Conservation (phyloP, 495 filamentous ascomycete species). For the Trichoderma virens region DNA sequence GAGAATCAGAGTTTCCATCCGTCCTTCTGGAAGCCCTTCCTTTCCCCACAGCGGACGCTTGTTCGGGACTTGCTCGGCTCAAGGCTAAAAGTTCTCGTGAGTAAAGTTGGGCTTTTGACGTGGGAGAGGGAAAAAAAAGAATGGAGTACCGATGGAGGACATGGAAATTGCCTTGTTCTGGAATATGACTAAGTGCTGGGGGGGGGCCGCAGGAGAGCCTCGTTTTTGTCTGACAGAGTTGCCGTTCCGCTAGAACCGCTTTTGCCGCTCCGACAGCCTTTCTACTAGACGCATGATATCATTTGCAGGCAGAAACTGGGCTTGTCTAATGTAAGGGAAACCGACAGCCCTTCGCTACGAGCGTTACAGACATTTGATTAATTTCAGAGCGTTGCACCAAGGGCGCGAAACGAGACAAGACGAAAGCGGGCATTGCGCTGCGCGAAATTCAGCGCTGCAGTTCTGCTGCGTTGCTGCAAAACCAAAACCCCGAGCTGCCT, state of each 20-base stretch:
- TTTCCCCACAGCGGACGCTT: constrained; percentile 4
- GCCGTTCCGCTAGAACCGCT: neutral
- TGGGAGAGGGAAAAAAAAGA: neutral
- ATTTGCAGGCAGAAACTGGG: no score
- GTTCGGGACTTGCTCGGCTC: neutral
- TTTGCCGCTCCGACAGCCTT: neutral
- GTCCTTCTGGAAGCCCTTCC: neutral
- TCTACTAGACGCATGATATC: neutral
- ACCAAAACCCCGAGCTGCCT: no score
- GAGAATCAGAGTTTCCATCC: neutral
- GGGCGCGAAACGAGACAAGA: no score
- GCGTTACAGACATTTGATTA: no score
- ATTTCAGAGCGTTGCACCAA: no score
- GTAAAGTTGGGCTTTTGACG: no score
- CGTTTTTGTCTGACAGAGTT: neutral
- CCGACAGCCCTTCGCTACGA: no score
- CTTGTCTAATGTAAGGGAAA: neutral
- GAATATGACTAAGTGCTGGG: neutral
- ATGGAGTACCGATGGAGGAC: neutral
- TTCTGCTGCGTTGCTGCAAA: no score
- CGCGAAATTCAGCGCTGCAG: no score
- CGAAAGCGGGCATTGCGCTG: no score
- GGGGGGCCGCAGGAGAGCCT: no score
- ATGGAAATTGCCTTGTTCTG: neutral
- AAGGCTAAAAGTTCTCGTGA: neutral